phyloP scores from a whole-genome alignment of 2,329 filamentous ascomycete genomes.

The Verticillium klebahnii region DNA sequence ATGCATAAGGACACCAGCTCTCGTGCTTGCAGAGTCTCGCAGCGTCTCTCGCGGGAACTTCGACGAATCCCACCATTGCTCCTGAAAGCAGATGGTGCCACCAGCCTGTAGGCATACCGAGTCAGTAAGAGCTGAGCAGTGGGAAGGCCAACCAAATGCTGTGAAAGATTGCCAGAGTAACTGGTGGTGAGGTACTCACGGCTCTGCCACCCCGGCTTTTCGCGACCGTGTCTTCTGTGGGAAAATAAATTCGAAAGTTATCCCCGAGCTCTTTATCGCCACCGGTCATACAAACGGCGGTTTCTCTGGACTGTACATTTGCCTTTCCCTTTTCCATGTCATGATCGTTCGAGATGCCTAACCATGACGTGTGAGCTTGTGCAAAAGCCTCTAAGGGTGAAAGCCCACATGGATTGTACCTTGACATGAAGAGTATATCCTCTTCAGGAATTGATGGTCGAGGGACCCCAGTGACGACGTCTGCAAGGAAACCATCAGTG shows the following conservation, averaged over 20 bases:
- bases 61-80: conserved; percentile 64
- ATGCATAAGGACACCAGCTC: conserved; percentile 76
- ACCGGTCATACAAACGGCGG: not conserved
- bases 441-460: conserved; percentile 59
- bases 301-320: not conserved
- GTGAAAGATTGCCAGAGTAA: not conserved
- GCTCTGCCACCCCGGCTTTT: conserved; percentile 57
- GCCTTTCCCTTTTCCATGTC: not conserved
- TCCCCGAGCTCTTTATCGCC: conserved; percentile 17
- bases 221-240: conserved; percentile 64
- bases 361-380: not conserved
- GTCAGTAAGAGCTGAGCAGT: not conserved
- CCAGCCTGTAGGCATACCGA: conserved; percentile 49
- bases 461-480: conserved; percentile 79
- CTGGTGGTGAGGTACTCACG: conserved; percentile 31
- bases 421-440: conserved; percentile 51
- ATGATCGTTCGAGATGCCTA: not conserved
- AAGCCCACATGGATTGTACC: conserved; percentile 30
- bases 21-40: conserved; percentile 68
- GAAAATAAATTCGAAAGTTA: conserved; percentile 74
- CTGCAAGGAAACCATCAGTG: conserved; percentile 28
- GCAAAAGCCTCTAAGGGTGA: not conserved
- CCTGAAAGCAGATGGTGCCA: conserved; percentile 78
- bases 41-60: conserved; percentile 70
- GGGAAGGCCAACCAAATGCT: conserved; percentile 21